phyloP scores from a whole-genome alignment of 768 basidiomycete genomes.

The Collybia nuda region DNA sequence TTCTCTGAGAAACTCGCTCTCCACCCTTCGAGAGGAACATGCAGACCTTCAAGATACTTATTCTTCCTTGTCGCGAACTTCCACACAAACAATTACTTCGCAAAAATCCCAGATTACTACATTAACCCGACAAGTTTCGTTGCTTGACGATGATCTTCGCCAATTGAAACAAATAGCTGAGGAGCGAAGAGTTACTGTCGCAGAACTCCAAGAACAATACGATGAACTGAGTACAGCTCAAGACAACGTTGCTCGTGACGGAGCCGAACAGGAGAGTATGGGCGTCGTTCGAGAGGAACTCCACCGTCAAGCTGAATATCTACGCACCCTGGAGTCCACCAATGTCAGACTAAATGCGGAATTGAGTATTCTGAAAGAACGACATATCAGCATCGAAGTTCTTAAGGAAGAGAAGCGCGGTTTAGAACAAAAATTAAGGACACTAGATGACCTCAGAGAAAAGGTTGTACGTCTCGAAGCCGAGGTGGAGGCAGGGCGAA shows the following conservation, averaged over 20 bases:
- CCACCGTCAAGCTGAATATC: slow-evolving; percentile 60
- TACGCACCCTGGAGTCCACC: slow-evolving; percentile 56
- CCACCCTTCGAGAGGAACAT: slow-evolving; percentile 53
- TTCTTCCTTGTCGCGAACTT: slow-evolving; percentile 42
- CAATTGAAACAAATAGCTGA: slow-evolving; percentile 40
- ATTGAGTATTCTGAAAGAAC: slow-evolving; percentile 49
- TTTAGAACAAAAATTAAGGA: not conserved
- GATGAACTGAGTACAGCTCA: slow-evolving; percentile 41
- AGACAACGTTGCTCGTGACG: slow-evolving; percentile 24
- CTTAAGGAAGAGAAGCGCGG: slow-evolving; percentile 57
- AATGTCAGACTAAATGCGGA: slow-evolving; percentile 60
- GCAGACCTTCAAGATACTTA: slow-evolving; percentile 63
- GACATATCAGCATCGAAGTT: slow-evolving; percentile 64
- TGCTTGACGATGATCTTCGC: slow-evolving; percentile 48
- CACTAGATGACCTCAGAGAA: slow-evolving; percentile 21
- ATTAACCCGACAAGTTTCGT: slow-evolving; percentile 41
- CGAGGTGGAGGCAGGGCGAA: not conserved
- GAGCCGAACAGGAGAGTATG: slow-evolving; percentile 53
- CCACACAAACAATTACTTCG: slow-evolving; percentile 46
- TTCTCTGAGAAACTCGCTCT: slow-evolving; percentile 45
- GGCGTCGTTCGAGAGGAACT: slow-evolving; percentile 66
- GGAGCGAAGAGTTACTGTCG: slow-evolving; percentile 37
- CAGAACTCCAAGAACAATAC: slow-evolving; percentile 45
- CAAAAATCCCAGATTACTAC: slow-evolving; percentile 54
- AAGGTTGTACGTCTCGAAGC: slow-evolving; percentile 2